phyloP scores from a whole-genome alignment of 768 basidiomycete species.

The Tricholoma terreum region DNA sequence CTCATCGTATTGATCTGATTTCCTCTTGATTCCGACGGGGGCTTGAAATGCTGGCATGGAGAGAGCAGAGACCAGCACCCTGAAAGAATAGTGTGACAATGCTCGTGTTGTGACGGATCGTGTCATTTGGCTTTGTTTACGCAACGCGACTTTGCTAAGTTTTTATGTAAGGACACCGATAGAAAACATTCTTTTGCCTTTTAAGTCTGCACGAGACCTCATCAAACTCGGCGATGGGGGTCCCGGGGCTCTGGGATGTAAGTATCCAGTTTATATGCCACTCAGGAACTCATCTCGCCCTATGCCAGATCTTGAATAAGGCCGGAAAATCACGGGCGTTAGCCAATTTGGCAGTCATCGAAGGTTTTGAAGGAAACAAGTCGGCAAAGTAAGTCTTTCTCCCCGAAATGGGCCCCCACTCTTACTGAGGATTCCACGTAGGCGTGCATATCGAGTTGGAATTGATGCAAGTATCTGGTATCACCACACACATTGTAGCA shows the following conservation, averaged over 20 bases:
- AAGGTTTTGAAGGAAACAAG: conserved; percentile 40
- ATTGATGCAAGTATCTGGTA: conserved; percentile 74
- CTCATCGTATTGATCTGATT: conserved; percentile 28
- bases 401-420: conserved; percentile 51
- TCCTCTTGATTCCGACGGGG: conserved; percentile 31
- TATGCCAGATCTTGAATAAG: conserved; percentile 16
- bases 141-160: too few species aligned
- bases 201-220: too few species aligned
- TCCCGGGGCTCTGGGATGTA: conserved; percentile 29
- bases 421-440: conserved; percentile 24
- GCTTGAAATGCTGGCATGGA: conserved; percentile 33
- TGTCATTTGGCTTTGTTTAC: background rate
- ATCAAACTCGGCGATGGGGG: conserved; percentile 26
- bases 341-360: conserved; percentile 21
- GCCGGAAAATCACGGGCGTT: conserved; percentile 23
- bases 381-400: conserved; percentile 43
- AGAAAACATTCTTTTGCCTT: too few species aligned
- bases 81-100: conserved; percentile 1
- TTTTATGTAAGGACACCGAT: too few species aligned
- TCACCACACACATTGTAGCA: conserved; percentile 53
- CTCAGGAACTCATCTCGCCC: background rate
- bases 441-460: conserved; percentile 59
- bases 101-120: conserved; percentile 8
- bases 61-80: background rate
- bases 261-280: background rate